These are phyloP conservation scores for Casuarina equisetifolia DNA, from an alignment of 306 rosid species.

Conservation along the genomic window DNA sequence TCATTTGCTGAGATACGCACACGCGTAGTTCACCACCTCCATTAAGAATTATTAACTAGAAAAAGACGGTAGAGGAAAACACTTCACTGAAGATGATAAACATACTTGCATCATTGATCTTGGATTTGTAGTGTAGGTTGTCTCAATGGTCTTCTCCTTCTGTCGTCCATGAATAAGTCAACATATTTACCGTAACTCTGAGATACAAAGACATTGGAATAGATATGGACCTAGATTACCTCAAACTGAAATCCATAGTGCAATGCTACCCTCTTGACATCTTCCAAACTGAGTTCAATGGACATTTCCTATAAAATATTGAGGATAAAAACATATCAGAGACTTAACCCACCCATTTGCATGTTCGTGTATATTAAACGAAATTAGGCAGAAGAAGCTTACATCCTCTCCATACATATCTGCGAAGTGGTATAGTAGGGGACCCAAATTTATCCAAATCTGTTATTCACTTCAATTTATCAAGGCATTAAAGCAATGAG, in stretches of 20 bases:
- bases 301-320: slow-evolving; percentile 73
- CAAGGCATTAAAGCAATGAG: slow-evolving; percentile 8
- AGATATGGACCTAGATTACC: slow-evolving; percentile 49
- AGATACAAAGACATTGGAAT: slow-evolving; percentile 6
- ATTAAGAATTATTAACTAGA: background rate
- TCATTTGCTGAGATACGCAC: background rate
- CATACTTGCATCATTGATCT: slow-evolving; percentile 97
- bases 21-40: background rate
- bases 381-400: slow-evolving; percentile 33
- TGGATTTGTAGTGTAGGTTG: slow-evolving; percentile 84
- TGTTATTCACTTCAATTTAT: slow-evolving; percentile 32
- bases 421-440: slow-evolving; percentile 91
- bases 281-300: slow-evolving; percentile 93
- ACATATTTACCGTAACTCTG: slow-evolving; percentile 18
- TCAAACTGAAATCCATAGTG: slow-evolving; percentile 76
- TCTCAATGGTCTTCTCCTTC: slow-evolving; percentile 82
- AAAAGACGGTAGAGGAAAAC: background rate
- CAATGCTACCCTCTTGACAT: slow-evolving; percentile 74
- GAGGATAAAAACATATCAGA: slow-evolving; percentile 8
- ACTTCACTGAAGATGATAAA: slow-evolving; percentile 3
- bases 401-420: slow-evolving; percentile 91
- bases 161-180: slow-evolving; percentile 38
- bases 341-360: background rate
- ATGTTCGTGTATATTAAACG: background rate
- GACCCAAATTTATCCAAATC: slow-evolving; percentile 99